A percentile compares a stretch with the other conserved stretches of the same genome.
phyloP scores from a whole-genome alignment of 345 rosid genomes.

The Salix dunnii region DNA sequence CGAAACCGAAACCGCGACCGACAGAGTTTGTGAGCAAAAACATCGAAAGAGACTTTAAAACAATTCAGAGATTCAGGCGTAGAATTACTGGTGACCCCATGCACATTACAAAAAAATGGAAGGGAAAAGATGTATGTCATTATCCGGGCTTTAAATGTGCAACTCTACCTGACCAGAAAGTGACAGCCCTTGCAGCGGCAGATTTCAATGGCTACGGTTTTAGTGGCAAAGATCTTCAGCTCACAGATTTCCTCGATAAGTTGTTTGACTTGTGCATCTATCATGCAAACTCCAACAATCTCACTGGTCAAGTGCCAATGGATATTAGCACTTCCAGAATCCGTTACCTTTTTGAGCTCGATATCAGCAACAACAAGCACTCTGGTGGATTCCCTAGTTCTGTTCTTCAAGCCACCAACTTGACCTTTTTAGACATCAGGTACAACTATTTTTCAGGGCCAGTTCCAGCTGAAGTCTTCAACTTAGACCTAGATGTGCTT shows the following conservation, averaged over 20 bases:
- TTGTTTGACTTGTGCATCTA: slow-evolving; percentile 44
- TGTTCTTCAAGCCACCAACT: slow-evolving; percentile 19
- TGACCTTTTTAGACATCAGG: slow-evolving; percentile 52
- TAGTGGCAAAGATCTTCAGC: slow-evolving; percentile 13
- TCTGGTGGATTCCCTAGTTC: slow-evolving; percentile 34
- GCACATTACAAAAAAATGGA: slow-evolving; percentile 22
- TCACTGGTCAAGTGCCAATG: slow-evolving; percentile 23
- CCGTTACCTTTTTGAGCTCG: slow-evolving; percentile 45
- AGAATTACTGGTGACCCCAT: slow-evolving; percentile 1
- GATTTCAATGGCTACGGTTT: slow-evolving; percentile 44
- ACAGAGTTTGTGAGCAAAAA: neutral
- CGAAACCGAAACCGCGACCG: neutral
- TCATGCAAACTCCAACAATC: slow-evolving; percentile 50
- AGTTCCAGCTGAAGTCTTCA: slow-evolving; percentile 34
- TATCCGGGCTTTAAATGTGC: slow-evolving; percentile 44
- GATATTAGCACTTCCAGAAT: neutral
- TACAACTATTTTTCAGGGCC: slow-evolving; percentile 41
- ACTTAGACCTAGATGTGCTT: slow-evolving; percentile 42
- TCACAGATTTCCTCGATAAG: slow-evolving; percentile 22
- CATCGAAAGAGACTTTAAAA: slow-evolving; percentile 3
- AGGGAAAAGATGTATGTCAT: slow-evolving; percentile 15
- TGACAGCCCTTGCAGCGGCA: slow-evolving; percentile 27
- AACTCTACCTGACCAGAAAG: slow-evolving; percentile 9
- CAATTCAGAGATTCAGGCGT: slow-evolving; percentile 26
- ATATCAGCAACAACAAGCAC: slow-evolving; percentile 51